These are phyloP conservation scores for Sporothrix pseudoabietina DNA, from an alignment of 2,329 filamentous ascomycete genomes.

Conservation along the genomic window DNA sequence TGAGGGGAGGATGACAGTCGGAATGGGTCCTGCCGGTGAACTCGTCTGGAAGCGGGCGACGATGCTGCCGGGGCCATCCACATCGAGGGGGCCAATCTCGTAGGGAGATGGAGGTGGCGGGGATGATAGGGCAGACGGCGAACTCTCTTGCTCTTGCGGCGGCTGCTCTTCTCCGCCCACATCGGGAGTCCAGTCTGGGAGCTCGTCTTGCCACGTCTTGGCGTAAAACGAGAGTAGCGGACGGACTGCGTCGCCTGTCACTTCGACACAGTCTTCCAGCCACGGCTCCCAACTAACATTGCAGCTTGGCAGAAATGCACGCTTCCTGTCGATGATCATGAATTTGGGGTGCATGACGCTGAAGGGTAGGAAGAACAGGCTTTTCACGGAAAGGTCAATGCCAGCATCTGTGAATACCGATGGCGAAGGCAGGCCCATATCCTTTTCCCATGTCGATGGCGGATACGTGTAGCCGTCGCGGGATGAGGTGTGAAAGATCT, in stretches of 20 bases:
- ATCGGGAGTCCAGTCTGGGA: slow-evolving; percentile 22
- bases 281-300: slow-evolving; percentile 88
- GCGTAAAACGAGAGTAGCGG: slow-evolving; percentile 68
- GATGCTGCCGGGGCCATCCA: slow-evolving; percentile 32
- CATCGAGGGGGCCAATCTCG: slow-evolving; percentile 26
- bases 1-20: slow-evolving; percentile 70
- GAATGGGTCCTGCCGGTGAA: neutral
- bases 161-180: neutral
- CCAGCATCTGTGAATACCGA: slow-evolving; percentile 55
- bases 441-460: slow-evolving; percentile 58
- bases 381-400: slow-evolving; percentile 72
- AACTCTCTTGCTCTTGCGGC: too few relatives aligned
- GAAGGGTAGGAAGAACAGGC: slow-evolving; percentile 75
- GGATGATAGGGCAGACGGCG: neutral
- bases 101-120: neutral
- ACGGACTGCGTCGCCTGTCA: slow-evolving; percentile 63
- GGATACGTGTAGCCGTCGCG: slow-evolving; percentile 63
- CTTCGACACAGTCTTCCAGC: slow-evolving; percentile 75
- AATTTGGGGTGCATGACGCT: slow-evolving; percentile 91
- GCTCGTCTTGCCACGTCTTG: slow-evolving; percentile 62
- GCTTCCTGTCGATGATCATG: slow-evolving; percentile 68
- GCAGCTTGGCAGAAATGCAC: slow-evolving; percentile 73
- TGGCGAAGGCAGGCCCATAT: slow-evolving; percentile 64
- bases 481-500: slow-evolving; percentile 71
- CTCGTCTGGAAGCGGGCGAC: slow-evolving; percentile 29